Conservation (phyloP, 371 early-diverging fungal genomes). For the Vittaforma corneae region DNA sequence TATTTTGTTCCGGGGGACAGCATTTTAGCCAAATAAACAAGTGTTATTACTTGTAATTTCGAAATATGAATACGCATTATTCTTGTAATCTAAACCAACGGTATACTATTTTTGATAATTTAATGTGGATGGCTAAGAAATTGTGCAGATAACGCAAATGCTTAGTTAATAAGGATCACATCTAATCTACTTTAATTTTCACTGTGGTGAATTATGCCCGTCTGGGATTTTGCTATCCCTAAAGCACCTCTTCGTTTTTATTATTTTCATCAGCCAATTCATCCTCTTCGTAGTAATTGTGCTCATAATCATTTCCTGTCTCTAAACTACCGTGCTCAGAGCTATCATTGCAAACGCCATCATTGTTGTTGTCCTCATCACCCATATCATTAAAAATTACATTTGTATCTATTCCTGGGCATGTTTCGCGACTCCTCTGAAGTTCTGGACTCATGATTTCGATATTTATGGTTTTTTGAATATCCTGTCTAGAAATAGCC, state of each 20-base stretch:
- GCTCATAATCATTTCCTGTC: conserved; percentile 10
- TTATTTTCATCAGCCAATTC: conserved; percentile 9
- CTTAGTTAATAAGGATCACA: too few relatives aligned
- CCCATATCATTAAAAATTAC: neutral
- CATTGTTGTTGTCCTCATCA: conserved; percentile 4
- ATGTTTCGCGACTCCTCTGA: neutral
- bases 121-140: too few relatives aligned
- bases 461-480: neutral
- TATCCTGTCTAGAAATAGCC: neutral
- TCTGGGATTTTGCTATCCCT: too few relatives aligned
- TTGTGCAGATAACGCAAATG: too few relatives aligned
- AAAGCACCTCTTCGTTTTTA: too few relatives aligned
- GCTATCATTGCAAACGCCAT: neutral
- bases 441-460: conserved; percentile 15
- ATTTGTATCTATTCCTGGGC: neutral
- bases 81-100: too few relatives aligned
- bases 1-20: conserved; percentile 70
- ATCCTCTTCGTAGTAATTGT: conserved; percentile 10
- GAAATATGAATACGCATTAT: too few relatives aligned
- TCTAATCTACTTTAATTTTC: too few relatives aligned
- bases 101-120: too few relatives aligned
- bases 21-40: conserved; percentile 30
- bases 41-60: too few relatives aligned
- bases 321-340: conserved; percentile 3
- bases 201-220: too few relatives aligned